These are phyloP conservation scores for Cyclocybe cylindracea DNA, from an alignment of 768 basidiomycete species.

Conservation along the genomic window DNA sequence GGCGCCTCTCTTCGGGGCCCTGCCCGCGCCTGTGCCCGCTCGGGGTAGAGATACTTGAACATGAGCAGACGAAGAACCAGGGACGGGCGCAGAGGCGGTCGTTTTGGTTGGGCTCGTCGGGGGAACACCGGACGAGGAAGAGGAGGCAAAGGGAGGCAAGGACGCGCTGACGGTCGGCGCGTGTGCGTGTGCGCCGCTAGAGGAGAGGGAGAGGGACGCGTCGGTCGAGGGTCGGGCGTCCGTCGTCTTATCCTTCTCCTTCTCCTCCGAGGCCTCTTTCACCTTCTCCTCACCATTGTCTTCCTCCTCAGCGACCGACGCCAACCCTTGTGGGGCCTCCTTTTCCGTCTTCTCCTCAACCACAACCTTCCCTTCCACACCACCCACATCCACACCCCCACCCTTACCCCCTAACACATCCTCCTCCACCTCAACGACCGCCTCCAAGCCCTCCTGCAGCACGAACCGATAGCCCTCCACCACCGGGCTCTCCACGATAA, in stretches of 20 bases:
- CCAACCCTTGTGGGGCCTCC: too few relatives aligned
- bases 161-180: too few relatives aligned
- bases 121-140: too few relatives aligned
- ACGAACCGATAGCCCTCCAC: constrained; percentile 17
- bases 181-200: background rate
- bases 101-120: too few relatives aligned
- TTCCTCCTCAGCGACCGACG: background rate
- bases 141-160: too few relatives aligned
- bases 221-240: background rate
- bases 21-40: background rate
- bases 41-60: background rate
- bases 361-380: too few relatives aligned
- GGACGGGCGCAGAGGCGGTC: too few relatives aligned
- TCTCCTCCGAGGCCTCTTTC: background rate
- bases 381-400: background rate
- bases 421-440: background rate
- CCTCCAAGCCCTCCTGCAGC: background rate
- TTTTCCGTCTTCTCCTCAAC: too few relatives aligned
- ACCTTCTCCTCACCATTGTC: background rate
- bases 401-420: too few relatives aligned
- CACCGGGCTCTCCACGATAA: constrained; percentile 35
- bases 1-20: constrained; percentile 7
- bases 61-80: too few relatives aligned
- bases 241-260: background rate
- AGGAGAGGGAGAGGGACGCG: background rate